Conservation (phyloP, 202 grass and related monocot genomes). For the Setaria italica region DNA sequence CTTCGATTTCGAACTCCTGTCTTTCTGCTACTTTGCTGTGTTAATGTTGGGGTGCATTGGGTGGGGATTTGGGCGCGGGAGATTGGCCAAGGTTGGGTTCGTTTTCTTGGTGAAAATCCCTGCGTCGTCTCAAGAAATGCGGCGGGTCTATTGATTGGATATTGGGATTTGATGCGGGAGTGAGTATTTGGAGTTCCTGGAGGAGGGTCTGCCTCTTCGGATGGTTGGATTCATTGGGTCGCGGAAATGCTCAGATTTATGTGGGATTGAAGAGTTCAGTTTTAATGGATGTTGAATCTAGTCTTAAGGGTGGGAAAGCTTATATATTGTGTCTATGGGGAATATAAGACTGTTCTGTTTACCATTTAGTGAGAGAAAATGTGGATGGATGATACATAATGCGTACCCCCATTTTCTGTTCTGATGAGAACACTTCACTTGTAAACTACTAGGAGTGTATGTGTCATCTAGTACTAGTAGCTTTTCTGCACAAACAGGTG, state of each 20-base stretch:
- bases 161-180: constrained; percentile 21
- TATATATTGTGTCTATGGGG: not conserved
- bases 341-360: not conserved
- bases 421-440: not conserved
- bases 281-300: not conserved
- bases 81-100: not conserved
- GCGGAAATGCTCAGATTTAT: constrained; percentile 13
- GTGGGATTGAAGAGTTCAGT: constrained; percentile 1
- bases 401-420: constrained; percentile 3
- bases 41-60: not conserved
- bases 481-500: not conserved
- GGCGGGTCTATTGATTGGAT: not conserved
- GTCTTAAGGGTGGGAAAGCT: not conserved
- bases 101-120: not conserved
- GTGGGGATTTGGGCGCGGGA: constrained; percentile 29
- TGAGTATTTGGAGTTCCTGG: not conserved
- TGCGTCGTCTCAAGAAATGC: not conserved
- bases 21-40: not conserved
- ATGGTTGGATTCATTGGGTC: not conserved
- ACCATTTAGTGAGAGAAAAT: not conserved
- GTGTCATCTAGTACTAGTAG: not conserved
- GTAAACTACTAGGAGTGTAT: not conserved
- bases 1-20: not conserved
- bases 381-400: not conserved
- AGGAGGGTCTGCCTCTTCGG: not conserved